A percentile compares a stretch with the other conserved stretches of the same genome.
Evolutionary conservation across 2,329 filamentous ascomycete species (phyloP).

Genomic region (Fusarium mundagurra): DNA sequence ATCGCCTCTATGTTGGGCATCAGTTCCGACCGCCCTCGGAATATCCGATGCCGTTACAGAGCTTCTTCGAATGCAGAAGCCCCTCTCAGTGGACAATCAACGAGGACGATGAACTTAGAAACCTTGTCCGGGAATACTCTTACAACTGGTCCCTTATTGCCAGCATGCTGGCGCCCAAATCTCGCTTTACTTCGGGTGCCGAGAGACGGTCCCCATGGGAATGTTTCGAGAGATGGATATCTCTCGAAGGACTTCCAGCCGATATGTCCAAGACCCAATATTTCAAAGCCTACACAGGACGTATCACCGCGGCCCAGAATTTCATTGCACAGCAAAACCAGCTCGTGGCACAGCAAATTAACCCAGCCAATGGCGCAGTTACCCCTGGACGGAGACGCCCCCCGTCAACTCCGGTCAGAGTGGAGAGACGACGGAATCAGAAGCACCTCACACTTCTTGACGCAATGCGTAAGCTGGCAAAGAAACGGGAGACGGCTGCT

Average conservation of each 20-base stretch:
- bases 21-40: constrained; percentile 94
- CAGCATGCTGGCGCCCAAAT: constrained; percentile 77
- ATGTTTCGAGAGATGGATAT: constrained; percentile 97
- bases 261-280: constrained; percentile 97
- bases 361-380: constrained; percentile 47
- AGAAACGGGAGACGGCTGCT: constrained; percentile 85
- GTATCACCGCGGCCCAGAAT: constrained; percentile 69
- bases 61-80: constrained; percentile 87
- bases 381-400: constrained; percentile 68
- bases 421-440: constrained; percentile 86
- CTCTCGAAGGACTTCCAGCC: constrained; percentile 86
- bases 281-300: constrained; percentile 77
- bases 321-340: constrained; percentile 64
- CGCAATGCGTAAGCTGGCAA: constrained; percentile 93
- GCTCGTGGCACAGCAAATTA: constrained; percentile 61
- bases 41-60: constrained; percentile 86
- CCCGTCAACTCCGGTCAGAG: constrained; percentile 77
- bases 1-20: constrained; percentile 89
- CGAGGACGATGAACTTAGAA: constrained; percentile 90
- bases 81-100: constrained; percentile 91
- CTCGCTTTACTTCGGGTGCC: constrained; percentile 82
- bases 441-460: constrained; percentile 91
- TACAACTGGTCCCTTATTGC: constrained; percentile 99
- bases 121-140: constrained; percentile 87
- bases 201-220: constrained; percentile 97